Base-by-base conservation (phyloP, 345 rosid genomes). In the Eucalyptus polybractea region DNA sequence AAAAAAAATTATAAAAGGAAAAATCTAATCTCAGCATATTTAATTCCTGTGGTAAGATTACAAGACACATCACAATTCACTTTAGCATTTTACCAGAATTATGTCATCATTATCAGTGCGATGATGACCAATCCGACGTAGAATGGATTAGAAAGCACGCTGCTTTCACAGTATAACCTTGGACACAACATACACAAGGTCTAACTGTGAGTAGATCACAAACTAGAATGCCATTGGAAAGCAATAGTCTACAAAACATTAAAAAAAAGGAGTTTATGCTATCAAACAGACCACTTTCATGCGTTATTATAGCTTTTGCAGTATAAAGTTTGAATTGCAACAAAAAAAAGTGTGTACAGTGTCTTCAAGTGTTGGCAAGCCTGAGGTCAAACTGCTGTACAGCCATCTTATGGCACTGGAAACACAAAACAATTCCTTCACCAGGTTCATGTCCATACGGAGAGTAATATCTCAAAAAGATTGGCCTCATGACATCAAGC, bases 401-500 rank as follows among this genome's bases (percentile, higher is more conserved):
- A 91, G 90, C 89, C 93, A 65, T 92, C 97, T 50, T 86, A 58
- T 90, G 95, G 92, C 91, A 90, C 93, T 65, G 94, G 94, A 81
- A 94, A 91, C 91, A 87, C 95, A 88, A 94, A 91, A 90, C 69
- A 90, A 89, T 94, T 58, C 92, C 95, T 90, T 95, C 94, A 37
- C 95, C 96, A 91, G 93, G 94, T 94, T 98, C 99, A 72, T 92
- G 98, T 76, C 99, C 99, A 95, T 96, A 83, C 95, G 95, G 91
- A 97, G 96, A 93, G 98, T 95, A 72, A 97, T 94, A 90, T 97
- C 99, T 89, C 94, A 98, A 93, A 95, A 98, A 92, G 98, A 97
- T 90, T 97, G 99, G 99, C 98, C 98, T 90, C 97, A 94, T 90
- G 99, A 97, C 91, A 98, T 97, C 67, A 97, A 97, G 94, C 97